Percentiles rank a stretch among this genome's conserved stretches.
Conservation (phyloP, 768 basidiomycete species). For the Suillus hirtellus region DNA sequence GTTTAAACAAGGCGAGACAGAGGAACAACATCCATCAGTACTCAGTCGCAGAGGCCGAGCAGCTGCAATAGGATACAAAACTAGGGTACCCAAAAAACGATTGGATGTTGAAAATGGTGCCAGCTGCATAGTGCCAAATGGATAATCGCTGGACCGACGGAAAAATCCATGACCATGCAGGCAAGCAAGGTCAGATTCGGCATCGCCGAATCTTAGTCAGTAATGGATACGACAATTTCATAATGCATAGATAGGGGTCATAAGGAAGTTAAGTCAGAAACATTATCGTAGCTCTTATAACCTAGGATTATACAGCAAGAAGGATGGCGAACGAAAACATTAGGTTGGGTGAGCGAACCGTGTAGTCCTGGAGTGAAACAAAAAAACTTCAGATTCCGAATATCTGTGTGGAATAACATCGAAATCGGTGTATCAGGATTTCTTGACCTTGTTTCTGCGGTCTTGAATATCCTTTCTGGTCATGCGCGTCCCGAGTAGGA, state of each 20-base stretch:
- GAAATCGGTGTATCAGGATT: conserved; percentile 12
- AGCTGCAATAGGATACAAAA: too few relatives aligned
- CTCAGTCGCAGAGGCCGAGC: too few relatives aligned
- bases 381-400: neutral
- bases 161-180: too few relatives aligned
- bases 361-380: neutral
- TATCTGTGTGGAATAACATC: neutral
- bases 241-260: neutral
- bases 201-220: neutral
- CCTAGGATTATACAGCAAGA: neutral
- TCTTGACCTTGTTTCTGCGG: conserved; percentile 38
- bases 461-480: conserved; percentile 60
- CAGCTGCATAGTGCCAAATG: too few relatives aligned
- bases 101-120: too few relatives aligned
- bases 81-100: too few relatives aligned
- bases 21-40: too few relatives aligned
- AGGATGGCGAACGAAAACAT: neutral
- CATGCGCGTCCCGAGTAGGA: conserved; percentile 77
- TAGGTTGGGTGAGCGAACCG: neutral
- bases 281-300: conserved; percentile 5
- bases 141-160: too few relatives aligned
- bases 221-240: neutral
- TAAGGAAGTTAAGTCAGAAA: neutral
- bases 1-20: too few relatives aligned
- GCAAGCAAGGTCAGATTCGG: too few relatives aligned